Evolutionary conservation across 345 rosid genomes (phyloP).

Genomic region (Populus simonii): DNA sequence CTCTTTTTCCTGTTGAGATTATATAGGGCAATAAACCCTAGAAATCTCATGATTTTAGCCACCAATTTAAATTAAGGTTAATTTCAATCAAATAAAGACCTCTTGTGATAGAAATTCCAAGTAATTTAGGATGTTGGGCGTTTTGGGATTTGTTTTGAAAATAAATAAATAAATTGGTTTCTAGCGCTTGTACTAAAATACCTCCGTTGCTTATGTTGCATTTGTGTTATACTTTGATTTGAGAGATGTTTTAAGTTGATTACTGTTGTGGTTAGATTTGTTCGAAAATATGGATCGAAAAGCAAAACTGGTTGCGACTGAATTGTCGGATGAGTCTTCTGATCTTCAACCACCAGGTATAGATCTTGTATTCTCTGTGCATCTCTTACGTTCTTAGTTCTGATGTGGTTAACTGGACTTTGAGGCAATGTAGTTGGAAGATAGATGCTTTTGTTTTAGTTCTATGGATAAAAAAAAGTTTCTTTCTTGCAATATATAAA

Average conservation of each 20-base stretch:
- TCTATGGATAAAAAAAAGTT: too few species aligned
- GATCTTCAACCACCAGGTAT: conserved; percentile 62
- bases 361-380: conserved; percentile 1
- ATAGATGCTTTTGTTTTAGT: too few species aligned
- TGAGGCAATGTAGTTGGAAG: neutral
- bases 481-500: too few species aligned
- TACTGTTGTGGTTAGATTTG: conserved; percentile 52
- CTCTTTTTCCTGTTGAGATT: neutral
- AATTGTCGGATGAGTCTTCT: conserved; percentile 73
- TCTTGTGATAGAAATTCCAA: too few species aligned
- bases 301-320: conserved; percentile 91
- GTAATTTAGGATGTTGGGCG: too few species aligned
- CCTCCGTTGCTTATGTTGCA: neutral
- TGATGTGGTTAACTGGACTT: neutral
- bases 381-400: neutral
- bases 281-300: conserved; percentile 95
- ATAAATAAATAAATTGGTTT: too few species aligned
- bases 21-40: neutral
- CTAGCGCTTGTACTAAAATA: too few species aligned
- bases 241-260: conserved; percentile 1
- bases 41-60: too few species aligned
- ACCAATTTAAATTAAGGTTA: too few species aligned
- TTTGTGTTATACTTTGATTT: neutral
- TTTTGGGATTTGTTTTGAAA: too few species aligned
- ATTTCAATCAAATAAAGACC: too few species aligned